Evolutionary conservation across 192 early-diverging fungal species (phyloP), one percentile per base, ranked within the genome.

Genomic region (Radiomyces spectabilis): DNA sequence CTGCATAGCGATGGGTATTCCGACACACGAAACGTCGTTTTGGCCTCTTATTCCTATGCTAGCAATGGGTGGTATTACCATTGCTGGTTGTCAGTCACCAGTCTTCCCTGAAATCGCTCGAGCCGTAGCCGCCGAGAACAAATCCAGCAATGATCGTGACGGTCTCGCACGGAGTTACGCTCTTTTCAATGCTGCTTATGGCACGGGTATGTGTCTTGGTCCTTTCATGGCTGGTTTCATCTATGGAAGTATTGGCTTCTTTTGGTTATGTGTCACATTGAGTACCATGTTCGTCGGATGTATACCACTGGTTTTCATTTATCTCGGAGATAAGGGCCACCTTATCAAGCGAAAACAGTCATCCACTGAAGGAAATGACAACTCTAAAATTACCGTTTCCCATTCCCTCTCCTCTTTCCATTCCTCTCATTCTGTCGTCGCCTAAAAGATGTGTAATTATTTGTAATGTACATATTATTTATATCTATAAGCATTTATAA

Each of bases 131-230:
- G 25, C 49, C 4, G 65, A 63, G 21, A 68, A 68, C 26, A 59
- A 55, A 2, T 38, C 54, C 4, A 63, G 59, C 12, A 65, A 64
- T 8, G 63, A 63, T 2, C 43, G 57, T 1, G 69, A 72, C 53
- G 74, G 74, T 10, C 61, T 72, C 16, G 74, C 74, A 18, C 48
- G 61, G 12, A 64, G 66, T 4, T 71, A 68, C 57, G 66, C 68
- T 8, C 24, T 72, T 18, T 72, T 72, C 48, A 76, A 76, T 59
- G 65, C 68, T 29, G 63, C 60, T 10, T 76, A 66, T 47, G 58
- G 53, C n/a, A 51, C 51, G 27, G 65, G 65, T 51, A 55, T 56
- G 45, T 45, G 53, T 34, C 16, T 67, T 31, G 65, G 65, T 0
- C 65, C 65, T 12, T 18, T 61, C 0, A n/a, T 52, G 2, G 58